phyloP scores from a whole-genome alignment of 2,329 filamentous ascomycete genomes.

The Colletotrichum sp. region DNA sequence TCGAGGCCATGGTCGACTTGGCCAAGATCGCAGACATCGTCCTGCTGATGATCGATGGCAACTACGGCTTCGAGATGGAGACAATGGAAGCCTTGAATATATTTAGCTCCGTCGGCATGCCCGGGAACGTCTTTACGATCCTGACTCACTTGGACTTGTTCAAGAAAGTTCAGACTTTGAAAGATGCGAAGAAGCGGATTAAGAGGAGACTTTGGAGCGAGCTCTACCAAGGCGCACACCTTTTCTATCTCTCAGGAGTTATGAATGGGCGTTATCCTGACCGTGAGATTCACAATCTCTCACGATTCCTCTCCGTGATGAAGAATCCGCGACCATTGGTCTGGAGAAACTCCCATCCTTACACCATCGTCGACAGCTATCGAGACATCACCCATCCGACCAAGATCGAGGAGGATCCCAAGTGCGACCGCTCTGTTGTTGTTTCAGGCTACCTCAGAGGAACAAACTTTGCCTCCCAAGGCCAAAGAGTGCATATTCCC shows the following conservation, averaged over 20 bases:
- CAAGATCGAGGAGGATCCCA: conserved; percentile 84
- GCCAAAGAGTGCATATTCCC: conserved; percentile 89
- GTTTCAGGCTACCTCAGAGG: conserved; percentile 93
- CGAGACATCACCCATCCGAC: conserved; percentile 94
- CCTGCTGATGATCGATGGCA: conserved; percentile 96
- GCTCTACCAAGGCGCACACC: conserved; percentile 92
- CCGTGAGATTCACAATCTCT: conserved; percentile 93
- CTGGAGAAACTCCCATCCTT: conserved; percentile 96
- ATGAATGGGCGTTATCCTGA: conserved; percentile 97
- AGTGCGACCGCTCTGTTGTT: conserved; percentile 89
- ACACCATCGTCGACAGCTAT: conserved; percentile 91
- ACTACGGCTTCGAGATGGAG: conserved; percentile 99
- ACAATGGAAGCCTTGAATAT: conserved; percentile 99
- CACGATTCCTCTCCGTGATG: conserved; percentile 96
- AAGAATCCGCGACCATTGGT: conserved; percentile 97
- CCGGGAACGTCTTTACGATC: conserved; percentile 96
- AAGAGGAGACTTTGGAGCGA: conserved; percentile 98
- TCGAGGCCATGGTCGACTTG: conserved; percentile 95
- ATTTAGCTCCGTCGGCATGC: conserved; percentile 93
- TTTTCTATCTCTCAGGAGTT: conserved; percentile 96
- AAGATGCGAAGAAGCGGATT: conserved; percentile 92
- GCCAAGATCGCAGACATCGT: conserved; percentile 98
- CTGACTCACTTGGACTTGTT: conserved; percentile 96
- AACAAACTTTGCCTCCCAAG: conserved; percentile 87
- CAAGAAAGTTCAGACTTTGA: conserved; percentile 88